Evolutionary conservation across 352 stramenopile species (phyloP), one percentile per base, ranked within the genome.

Genomic region (Pythium plurisporium): DNA sequence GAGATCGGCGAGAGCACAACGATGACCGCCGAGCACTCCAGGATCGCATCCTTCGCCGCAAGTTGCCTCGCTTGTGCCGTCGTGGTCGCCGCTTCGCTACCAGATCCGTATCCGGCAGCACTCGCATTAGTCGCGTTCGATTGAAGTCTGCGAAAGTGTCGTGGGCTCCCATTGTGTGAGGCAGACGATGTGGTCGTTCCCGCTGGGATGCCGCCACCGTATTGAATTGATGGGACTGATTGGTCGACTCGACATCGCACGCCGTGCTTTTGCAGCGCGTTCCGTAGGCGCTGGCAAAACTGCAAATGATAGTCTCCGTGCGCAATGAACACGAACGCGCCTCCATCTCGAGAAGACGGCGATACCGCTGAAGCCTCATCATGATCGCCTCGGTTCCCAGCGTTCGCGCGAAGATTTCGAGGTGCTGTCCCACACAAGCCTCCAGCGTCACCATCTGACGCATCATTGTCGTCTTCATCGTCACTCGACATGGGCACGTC

Each of bases 1-100:
- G 83, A 87, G 10, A 89, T 57, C 4, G 77, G 74, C 33, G 83
- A 91, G 11, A 91, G 55, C 46, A 91, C 74, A 14, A 91, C 69
- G 11, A 91, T 55, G 26, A 94, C 75, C 0, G 80, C 81, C 2
- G 77, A 69, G 48, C 81, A 89, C 31, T 79, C 71, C 1, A 91
- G 33, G 43, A 93, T 89, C 5, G 74, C 65, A 55, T 93, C 81
- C 47, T 93, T 93, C 14, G 80, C 80, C 7, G 76, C 80, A 38
- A 91, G 55, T 37, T 89, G 82, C 1, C 79, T 79, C 22, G 72
- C 74, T 40, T 90, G 80, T 2, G 81, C 73, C 15, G 77, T 70
- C 10, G 51, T 60, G 0, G 63, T 65, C 27, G 52, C 63, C 3
- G 44, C 46, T 12, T 70, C 63, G 23, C 51, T 47, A 11, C 57